Evolutionary conservation across 495 filamentous ascomycete genomes (phyloP), one percentile per base, ranked within the genome.

Genomic region (Hyphodiscus hymeniophilus): DNA sequence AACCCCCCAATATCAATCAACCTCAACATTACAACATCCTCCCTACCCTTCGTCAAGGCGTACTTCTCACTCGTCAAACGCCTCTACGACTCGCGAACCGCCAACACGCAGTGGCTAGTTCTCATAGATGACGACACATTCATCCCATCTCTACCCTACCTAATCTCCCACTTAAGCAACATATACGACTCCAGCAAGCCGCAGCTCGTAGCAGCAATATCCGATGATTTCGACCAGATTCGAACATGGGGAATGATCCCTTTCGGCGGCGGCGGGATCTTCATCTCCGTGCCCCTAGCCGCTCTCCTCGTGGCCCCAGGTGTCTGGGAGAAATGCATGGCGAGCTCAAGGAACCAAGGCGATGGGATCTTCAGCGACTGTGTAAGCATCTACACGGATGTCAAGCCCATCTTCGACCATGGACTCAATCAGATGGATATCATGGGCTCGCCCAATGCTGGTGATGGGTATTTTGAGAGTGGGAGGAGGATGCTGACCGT

Each of bases 111-210:
- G 39, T 87, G 81, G 81, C 66, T 82, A 34, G 73, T 69, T 51
- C 70, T 86, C 44, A 70, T 84, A 32, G 81, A 86, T 56, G 82
- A 87, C 62, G 83, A 87, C 61, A 86, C 83, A 17, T 86, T 85
- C 66, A 81, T 85, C 61, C 72, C 81, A 3, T 79, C 79, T 11
- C 67, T 86, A 3, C 55, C 74, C 3, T 68, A 70, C 21, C 63
- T 81, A 2, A 66, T 86, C 47, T 68, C 72, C 44, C 62, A 73
- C 53, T 58, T n/a, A 62, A 72, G 26, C 7, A 45, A 40, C 12
- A 45, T 35, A 1, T 71, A 79, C 55, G 71, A 84, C 55, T 64
- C 73, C 49, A 62, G 52, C 28, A 64, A 67, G 48, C 71, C 74
- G 30, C 54, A 69, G 45, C 82, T 82, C 60, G 71, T 86, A 45